phyloP scores from a whole-genome alignment of 257 asterid species.

The Ajuga chamaepitys region DNA sequence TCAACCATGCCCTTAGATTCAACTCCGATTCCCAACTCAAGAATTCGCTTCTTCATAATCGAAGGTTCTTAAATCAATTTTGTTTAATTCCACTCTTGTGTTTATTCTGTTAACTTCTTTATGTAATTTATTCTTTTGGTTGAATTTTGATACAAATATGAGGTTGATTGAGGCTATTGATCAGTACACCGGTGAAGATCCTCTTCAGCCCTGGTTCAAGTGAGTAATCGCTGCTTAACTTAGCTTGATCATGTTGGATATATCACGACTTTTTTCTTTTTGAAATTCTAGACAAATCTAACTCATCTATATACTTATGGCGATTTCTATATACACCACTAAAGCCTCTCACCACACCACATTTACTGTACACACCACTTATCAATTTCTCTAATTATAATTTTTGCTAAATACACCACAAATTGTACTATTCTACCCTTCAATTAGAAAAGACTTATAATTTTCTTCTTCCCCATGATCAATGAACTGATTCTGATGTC shows the following conservation, averaged over 20 bases:
- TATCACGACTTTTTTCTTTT: neutral
- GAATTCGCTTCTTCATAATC: constrained; percentile 51
- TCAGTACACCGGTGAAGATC: constrained; percentile 70
- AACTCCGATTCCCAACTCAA: constrained; percentile 37
- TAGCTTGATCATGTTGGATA: neutral
- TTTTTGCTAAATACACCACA: too few species aligned
- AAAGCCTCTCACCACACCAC: too few species aligned
- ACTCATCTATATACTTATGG: too few species aligned
- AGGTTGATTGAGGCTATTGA: constrained; percentile 73
- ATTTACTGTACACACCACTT: too few species aligned
- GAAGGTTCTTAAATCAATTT: constrained; percentile 36
- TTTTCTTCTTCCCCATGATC: too few species aligned
- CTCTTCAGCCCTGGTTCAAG: constrained; percentile 94
- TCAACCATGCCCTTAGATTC: constrained; percentile 77
- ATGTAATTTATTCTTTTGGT: neutral
- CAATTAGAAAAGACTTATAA: too few species aligned
- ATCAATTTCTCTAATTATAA: too few species aligned
- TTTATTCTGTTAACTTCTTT: neutral
- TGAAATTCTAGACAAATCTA: too few species aligned
- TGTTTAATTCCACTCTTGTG: too few species aligned
- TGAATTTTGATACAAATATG: constrained; percentile 28
- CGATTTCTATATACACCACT: too few species aligned
- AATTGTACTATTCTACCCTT: too few species aligned
- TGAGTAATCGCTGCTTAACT: constrained; percentile 24
- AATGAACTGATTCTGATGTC: too few species aligned